Evolutionary conservation across 768 basidiomycete species (phyloP), one percentile per base, ranked within the genome.

Genomic region (Suillus discolor): DNA sequence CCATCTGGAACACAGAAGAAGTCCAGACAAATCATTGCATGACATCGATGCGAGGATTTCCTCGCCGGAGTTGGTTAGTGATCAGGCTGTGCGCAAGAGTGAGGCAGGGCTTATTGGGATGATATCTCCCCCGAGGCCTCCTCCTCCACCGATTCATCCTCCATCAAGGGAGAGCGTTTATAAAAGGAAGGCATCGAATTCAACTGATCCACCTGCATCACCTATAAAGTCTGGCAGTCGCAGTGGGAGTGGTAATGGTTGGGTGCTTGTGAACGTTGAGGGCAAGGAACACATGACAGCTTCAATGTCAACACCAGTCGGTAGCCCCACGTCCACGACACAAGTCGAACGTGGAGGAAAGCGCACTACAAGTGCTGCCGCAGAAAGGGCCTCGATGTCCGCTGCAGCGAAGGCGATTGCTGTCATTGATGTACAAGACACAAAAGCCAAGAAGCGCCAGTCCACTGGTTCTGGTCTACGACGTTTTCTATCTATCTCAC

Each of bases 241-340:
- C 65, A 77, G 77, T 57, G 78, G 78, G 49, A 81, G 78, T 53
- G 82, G 83, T 18, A 79, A 85, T 70, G 88, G 88, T 31, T 89
- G 88, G 88, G 88, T 89, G 2, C 77, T 89, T 31, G 85, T 89
- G 44, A 89, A 87, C 61, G 83, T 89, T 18, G 87, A 87, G 65
- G 80, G 81, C 38, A 76, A 77, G 67, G 76, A 75, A 60, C 79
- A 75, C 53, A 65, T 61, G 53, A 70, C 68, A 44, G 71, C 69
- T 47, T 73, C 76, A 41, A 65, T 66, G 9, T 55, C 72, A 18
- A 70, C 70, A 54, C 73, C 71, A 59, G 68, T 70, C 57, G 63
- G 63, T 18, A 71, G 75, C 23, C 71, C 75, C 25, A 74, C 74
- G 36, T 71, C 76, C 59, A 73, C 73, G 36, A 64, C 62, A 25